Evolutionary conservation across 768 basidiomycete genomes (phyloP).

Genomic region (Pholiota molesta): DNA sequence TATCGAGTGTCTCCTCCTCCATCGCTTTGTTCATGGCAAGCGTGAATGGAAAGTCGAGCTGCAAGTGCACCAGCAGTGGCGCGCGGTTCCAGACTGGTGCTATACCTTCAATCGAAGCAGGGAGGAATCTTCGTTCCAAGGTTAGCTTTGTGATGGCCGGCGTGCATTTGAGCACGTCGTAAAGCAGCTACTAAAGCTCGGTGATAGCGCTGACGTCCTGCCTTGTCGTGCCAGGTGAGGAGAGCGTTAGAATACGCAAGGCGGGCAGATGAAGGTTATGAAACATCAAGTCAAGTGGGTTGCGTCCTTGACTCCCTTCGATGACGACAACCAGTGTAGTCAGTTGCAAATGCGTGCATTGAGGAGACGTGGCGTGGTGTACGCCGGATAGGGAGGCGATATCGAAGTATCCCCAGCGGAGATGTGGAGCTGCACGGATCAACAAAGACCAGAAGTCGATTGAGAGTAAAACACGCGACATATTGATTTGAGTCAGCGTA

Average conservation of each 20-base stretch:
- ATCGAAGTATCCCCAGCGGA: background rate
- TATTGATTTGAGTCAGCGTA: background rate
- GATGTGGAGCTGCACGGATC: background rate
- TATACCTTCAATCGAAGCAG: no score
- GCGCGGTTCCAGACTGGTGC: no score
- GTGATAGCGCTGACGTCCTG: background rate
- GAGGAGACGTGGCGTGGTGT: background rate
- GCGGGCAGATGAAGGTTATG: background rate
- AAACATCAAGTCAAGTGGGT: background rate
- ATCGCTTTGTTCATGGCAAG: no score
- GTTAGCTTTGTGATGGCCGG: no score
- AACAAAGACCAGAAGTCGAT: background rate
- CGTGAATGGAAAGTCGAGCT: no score
- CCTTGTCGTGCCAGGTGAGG: background rate
- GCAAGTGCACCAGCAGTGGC: no score
- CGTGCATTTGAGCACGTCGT: no score
- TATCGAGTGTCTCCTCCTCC: no score
- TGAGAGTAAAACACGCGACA: background rate
- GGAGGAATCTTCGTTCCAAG: no score
- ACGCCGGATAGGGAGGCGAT: background rate
- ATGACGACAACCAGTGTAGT: background rate
- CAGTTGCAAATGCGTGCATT: background rate
- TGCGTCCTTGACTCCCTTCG: background rate
- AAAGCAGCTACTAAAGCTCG: no score
- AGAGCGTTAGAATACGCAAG: background rate